Evolutionary conservation across 768 basidiomycete genomes (phyloP).

Genomic region (Pisolithus sp.): DNA sequence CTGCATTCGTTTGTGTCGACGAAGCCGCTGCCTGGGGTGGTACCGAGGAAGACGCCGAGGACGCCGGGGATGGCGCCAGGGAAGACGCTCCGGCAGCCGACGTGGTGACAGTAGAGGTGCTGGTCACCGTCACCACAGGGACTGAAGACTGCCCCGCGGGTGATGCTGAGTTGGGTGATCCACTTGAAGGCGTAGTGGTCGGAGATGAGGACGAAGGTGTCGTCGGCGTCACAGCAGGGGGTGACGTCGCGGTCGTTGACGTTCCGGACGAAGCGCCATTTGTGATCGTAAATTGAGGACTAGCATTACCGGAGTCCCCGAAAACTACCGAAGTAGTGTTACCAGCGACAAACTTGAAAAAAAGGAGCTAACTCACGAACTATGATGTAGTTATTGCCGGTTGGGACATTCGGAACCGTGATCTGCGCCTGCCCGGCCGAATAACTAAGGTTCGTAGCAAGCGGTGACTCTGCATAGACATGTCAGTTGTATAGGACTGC

Average conservation of each 20-base stretch:
- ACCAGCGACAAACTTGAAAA: background rate
- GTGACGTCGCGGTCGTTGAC: slow-evolving; percentile 24
- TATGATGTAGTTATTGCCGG: slow-evolving; percentile 28
- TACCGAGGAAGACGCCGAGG: background rate
- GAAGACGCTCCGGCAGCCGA: too few species aligned
- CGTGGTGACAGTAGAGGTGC: background rate
- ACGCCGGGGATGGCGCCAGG: too few species aligned
- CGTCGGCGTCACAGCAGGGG: slow-evolving; percentile 3
- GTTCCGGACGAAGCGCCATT: slow-evolving; percentile 48
- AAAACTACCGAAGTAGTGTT: slow-evolving; percentile 20
- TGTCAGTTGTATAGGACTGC: background rate
- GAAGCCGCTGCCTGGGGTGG: background rate
- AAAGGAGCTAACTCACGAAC: slow-evolving; percentile 26
- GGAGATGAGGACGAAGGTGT: slow-evolving; percentile 1
- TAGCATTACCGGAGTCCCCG: slow-evolving; percentile 37
- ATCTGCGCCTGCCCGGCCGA: slow-evolving; percentile 26
- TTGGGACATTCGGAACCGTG: slow-evolving; percentile 30
- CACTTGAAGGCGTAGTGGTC: background rate
- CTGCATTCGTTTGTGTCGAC: slow-evolving; percentile 16
- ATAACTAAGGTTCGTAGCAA: slow-evolving; percentile 29
- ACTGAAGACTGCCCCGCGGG: background rate
- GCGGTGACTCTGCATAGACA: slow-evolving; percentile 23
- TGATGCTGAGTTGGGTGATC: background rate
- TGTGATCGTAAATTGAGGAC: slow-evolving; percentile 36
- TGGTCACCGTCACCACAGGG: background rate